A percentile compares a stretch with the other conserved stretches of the same genome.
Evolutionary conservation across 139 green algal genomes (phyloP).

Genomic region (Volvox reticuliferus): DNA sequence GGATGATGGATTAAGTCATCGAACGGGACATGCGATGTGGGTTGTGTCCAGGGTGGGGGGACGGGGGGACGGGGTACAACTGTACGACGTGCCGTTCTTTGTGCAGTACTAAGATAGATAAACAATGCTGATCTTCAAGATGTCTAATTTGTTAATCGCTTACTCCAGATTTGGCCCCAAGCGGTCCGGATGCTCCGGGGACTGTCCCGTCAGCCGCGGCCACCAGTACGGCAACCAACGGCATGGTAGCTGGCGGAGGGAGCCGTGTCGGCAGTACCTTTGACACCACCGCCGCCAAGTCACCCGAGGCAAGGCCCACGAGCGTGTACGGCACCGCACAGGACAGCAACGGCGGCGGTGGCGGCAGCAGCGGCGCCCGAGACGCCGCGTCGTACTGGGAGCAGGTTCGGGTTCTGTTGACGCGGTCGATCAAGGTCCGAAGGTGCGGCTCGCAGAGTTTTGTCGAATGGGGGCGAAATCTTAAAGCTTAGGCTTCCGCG

Average conservation of each 20-base stretch:
- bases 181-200: background rate
- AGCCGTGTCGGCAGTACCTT: background rate
- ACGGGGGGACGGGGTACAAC: no score
- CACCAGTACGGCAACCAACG: background rate
- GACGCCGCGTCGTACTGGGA: slow-evolving; percentile 44
- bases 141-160: no score
- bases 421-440: slow-evolving; percentile 54
- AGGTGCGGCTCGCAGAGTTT: no score
- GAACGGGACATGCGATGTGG: no score
- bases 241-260: background rate
- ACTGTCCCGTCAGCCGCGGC: no score
- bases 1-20: no score
- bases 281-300: background rate
- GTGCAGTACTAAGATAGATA: no score
- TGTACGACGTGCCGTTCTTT: no score
- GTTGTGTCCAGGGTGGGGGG: no score
- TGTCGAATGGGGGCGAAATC: no score
- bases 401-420: slow-evolving; percentile 58
- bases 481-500: no score
- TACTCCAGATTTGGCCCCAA: background rate
- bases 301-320: background rate
- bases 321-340: background rate
- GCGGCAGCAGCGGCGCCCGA: background rate
- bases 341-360: background rate
- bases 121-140: no score